Conservation (phyloP, 2,329 filamentous ascomycete genomes). For the Diatrype stigma region DNA sequence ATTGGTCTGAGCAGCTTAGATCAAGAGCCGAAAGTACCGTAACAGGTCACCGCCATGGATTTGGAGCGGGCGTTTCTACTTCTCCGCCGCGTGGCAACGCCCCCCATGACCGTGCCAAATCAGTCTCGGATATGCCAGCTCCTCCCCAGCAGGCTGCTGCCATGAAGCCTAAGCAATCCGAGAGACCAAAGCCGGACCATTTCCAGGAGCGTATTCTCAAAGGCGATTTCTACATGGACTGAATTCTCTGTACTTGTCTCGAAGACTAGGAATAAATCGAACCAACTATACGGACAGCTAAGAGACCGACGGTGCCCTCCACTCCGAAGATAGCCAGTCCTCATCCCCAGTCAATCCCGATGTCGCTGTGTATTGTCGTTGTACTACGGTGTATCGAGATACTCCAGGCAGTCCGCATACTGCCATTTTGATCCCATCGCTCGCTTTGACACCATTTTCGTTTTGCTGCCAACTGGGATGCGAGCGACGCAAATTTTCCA, state of each 20-base stretch:
- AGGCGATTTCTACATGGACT: slow-evolving; percentile 98
- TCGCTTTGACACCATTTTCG: background rate
- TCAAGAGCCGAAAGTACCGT: slow-evolving; percentile 81
- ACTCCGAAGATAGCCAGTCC: background rate
- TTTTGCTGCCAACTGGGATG: background rate
- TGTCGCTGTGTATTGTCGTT: background rate
- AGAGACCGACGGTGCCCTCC: background rate
- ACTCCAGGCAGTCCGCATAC: background rate
- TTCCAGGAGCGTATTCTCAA: slow-evolving; percentile 97
- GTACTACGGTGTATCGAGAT: background rate
- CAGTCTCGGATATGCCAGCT: slow-evolving; percentile 59
- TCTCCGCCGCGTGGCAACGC: slow-evolving; percentile 40
- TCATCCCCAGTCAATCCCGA: background rate
- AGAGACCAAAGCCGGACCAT: slow-evolving; percentile 74
- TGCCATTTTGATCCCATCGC: background rate
- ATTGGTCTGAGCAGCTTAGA: slow-evolving; percentile 95
- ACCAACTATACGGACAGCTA: background rate
- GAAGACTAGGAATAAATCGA: background rate
- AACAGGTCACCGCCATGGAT: slow-evolving; percentile 51
- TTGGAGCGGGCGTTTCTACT: slow-evolving; percentile 40
- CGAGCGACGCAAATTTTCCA: background rate
- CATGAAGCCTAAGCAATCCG: slow-evolving; percentile 40
- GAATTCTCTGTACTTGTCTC: slow-evolving; percentile 24
- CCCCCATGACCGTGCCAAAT: slow-evolving; percentile 64
- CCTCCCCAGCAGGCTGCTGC: slow-evolving; percentile 49